Conservation (phyloP, 257 asterid genomes). For the Voacanga thouarsii region DNA sequence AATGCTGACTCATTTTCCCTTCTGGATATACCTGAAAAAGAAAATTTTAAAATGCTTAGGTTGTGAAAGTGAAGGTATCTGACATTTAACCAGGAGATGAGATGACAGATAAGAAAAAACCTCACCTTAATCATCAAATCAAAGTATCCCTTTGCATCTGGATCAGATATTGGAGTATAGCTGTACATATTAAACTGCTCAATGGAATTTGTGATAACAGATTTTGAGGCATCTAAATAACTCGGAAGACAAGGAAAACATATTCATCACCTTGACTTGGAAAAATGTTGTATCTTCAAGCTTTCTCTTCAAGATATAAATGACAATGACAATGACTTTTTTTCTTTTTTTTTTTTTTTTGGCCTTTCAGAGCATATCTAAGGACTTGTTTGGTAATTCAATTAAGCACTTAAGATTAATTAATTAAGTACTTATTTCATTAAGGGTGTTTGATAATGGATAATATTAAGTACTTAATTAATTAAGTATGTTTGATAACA, state of each 20-base stretch:
- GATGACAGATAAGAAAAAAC: neutral
- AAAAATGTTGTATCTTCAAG: neutral
- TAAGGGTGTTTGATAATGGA: no score
- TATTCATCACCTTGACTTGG: neutral
- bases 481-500: no score
- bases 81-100: constrained; percentile 10
- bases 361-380: neutral
- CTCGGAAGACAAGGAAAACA: neutral
- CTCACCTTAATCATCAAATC: constrained; percentile 92
- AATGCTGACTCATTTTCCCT: constrained; percentile 98
- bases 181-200: constrained; percentile 47
- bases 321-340: no score
- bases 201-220: constrained; percentile 17
- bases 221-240: neutral
- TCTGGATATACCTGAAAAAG: constrained; percentile 81
- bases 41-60: constrained; percentile 11
- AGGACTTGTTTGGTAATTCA: no score
- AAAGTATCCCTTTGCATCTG: constrained; percentile 75
- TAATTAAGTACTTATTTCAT: no score
- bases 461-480: no score
- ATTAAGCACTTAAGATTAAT: no score
- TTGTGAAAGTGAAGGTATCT: constrained; percentile 1
- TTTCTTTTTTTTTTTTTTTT: neutral
- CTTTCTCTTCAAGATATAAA: neutral
- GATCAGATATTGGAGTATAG: constrained; percentile 95